phyloP scores from a whole-genome alignment of 768 basidiomycete genomes.

The Pulveroboletus sp. region DNA sequence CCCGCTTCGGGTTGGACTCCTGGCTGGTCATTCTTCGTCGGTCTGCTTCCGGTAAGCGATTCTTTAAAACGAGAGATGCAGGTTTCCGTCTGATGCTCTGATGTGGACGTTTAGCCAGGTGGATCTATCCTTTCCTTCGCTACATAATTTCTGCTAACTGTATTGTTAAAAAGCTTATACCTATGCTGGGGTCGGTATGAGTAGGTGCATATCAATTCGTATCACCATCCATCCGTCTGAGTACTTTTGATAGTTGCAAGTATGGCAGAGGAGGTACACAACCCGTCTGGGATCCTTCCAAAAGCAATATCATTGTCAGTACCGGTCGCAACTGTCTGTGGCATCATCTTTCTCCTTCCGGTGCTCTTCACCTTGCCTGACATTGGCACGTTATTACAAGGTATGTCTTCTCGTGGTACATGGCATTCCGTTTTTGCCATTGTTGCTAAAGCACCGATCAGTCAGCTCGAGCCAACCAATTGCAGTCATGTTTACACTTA shows the following conservation, averaged over 20 bases:
- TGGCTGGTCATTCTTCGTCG: conserved; percentile 70
- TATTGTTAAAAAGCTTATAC: conserved; percentile 45
- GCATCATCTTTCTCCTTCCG: conserved; percentile 57
- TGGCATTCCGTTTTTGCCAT: not conserved
- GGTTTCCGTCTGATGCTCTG: too few species aligned
- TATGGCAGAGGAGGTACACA: conserved; percentile 66
- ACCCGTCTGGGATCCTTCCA: conserved; percentile 54
- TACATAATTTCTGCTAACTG: not conserved
- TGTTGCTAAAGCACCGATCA: conserved; percentile 15
- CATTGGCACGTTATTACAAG: conserved; percentile 47
- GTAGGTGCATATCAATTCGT: conserved; percentile 28
- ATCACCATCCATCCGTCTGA: conserved; percentile 3
- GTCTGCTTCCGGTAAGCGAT: conserved; percentile 51
- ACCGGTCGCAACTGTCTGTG: conserved; percentile 49
- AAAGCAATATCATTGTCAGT: conserved; percentile 52
- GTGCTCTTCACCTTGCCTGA: conserved; percentile 66
- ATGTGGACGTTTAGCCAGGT: conserved; percentile 27
- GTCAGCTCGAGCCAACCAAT: conserved; percentile 64
- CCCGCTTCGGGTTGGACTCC: conserved; percentile 66
- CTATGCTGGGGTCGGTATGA: conserved; percentile 62
- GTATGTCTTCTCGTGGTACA: conserved; percentile 32
- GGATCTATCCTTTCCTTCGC: not conserved
- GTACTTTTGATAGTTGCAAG: conserved; percentile 43
- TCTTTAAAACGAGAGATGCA: not conserved
- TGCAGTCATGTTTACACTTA: conserved; percentile 57